These are phyloP conservation scores for Silene uniflora DNA, from an alignment of 148 eudicot genomes.

Conservation along the genomic window DNA sequence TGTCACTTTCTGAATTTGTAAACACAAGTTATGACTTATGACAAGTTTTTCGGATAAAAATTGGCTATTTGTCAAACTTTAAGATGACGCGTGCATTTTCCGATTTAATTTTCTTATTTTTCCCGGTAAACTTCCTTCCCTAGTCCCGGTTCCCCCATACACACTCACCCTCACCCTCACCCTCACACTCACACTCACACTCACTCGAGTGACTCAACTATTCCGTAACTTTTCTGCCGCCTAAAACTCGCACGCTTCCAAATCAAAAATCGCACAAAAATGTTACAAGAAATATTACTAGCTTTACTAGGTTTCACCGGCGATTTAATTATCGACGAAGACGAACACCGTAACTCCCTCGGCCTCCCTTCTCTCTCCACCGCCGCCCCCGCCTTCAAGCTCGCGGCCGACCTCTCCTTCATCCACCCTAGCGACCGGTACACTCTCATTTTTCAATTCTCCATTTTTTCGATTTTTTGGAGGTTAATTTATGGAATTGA, in stretches of 20 bases:
- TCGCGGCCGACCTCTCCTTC: slow-evolving; percentile 83
- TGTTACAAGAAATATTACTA: slow-evolving; percentile 85
- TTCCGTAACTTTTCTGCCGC: too few species aligned
- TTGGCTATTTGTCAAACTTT: too few species aligned
- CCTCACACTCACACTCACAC: too few species aligned
- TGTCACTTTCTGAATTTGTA: too few species aligned
- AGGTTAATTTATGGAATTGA: neutral
- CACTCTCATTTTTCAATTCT: neutral
- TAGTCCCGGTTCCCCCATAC: too few species aligned
- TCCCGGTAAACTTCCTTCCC: too few species aligned
- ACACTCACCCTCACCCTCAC: too few species aligned
- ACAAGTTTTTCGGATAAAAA: too few species aligned
- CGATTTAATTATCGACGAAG: slow-evolving; percentile 85
- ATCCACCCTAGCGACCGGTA: slow-evolving; percentile 70
- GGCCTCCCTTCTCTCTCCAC: slow-evolving; percentile 45
- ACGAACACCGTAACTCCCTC: slow-evolving; percentile 42
- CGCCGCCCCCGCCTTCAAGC: slow-evolving; percentile 57
- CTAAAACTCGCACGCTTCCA: neutral
- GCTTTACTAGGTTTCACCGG: slow-evolving; percentile 94
- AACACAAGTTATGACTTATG: too few species aligned
- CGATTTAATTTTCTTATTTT: too few species aligned
- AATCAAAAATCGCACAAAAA: slow-evolving; percentile 7
- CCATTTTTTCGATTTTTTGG: neutral
- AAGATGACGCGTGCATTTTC: too few species aligned
- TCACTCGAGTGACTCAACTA: too few species aligned